phyloP scores from a whole-genome alignment of 1,139 yeast genomes.

The Candida tetrigidarum region DNA sequence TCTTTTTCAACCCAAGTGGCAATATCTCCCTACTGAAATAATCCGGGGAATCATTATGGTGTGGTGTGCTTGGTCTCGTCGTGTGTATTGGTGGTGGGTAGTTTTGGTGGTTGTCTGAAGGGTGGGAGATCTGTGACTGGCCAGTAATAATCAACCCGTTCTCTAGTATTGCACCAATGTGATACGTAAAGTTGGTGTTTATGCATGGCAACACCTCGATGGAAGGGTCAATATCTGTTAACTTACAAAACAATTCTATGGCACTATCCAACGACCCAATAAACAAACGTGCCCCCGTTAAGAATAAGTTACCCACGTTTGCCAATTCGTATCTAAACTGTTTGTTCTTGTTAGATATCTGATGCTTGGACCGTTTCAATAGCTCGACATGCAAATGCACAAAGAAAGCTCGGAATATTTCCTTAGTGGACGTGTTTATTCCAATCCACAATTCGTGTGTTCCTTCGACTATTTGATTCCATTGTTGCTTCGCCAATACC shows the following conservation, averaged over 20 bases:
- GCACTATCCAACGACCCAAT: conserved; percentile 87
- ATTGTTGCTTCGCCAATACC: conserved; percentile 63
- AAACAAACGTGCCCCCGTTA: conserved; percentile 81
- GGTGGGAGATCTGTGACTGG: conserved; percentile 95
- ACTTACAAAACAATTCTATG: conserved; percentile 70
- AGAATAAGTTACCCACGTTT: conserved; percentile 80
- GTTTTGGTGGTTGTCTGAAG: conserved; percentile 39
- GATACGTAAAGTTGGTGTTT: conserved; percentile 84
- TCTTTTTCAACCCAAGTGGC: conserved; percentile 15
- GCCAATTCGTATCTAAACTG: conserved; percentile 78
- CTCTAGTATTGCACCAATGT: conserved; percentile 74
- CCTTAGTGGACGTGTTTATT: conserved; percentile 66
- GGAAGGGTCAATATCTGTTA: conserved; percentile 62
- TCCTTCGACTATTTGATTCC: conserved; percentile 83
- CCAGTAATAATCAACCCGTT: conserved; percentile 84
- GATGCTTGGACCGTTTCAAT: conserved; percentile 64
- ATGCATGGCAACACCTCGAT: conserved; percentile 77
- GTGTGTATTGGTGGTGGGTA: conserved; percentile 43
- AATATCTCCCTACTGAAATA: neutral
- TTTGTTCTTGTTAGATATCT: conserved; percentile 42
- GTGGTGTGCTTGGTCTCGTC: conserved; percentile 44
- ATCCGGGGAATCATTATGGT: conserved; percentile 15
- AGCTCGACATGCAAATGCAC: conserved; percentile 81
- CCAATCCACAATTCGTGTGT: conserved; percentile 69
- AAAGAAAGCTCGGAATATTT: conserved; percentile 75